Conservation (phyloP, 805 yeast species). For the Sungouiozyma ichnusensis region DNA sequence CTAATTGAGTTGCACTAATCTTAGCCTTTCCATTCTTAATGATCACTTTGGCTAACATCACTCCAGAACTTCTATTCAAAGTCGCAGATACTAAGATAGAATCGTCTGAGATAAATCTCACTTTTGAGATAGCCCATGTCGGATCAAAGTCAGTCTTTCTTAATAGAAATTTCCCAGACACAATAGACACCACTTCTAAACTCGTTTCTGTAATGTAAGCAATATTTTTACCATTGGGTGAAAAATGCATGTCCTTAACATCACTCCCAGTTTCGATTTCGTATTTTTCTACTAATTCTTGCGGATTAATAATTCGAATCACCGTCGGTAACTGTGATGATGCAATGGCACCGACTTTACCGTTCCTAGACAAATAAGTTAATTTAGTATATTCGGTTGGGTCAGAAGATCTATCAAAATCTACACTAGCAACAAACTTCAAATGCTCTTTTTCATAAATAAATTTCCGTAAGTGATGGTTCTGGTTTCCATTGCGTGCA, state of each 20-base stretch:
- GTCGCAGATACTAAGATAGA: slow-evolving; percentile 37
- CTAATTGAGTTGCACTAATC: slow-evolving; percentile 4
- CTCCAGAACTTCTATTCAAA: slow-evolving; percentile 32
- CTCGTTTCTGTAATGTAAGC: slow-evolving; percentile 49
- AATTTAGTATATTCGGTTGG: slow-evolving; percentile 49
- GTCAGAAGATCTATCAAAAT: slow-evolving; percentile 38
- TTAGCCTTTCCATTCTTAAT: slow-evolving; percentile 19
- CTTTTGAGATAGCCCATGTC: slow-evolving; percentile 26
- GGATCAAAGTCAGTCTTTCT: slow-evolving; percentile 30
- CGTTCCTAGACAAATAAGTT: slow-evolving; percentile 47
- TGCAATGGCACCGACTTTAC: slow-evolving; percentile 55
- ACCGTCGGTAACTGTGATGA: slow-evolving; percentile 57
- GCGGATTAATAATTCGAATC: slow-evolving; percentile 50
- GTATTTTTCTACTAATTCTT: slow-evolving; percentile 41
- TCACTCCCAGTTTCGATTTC: slow-evolving; percentile 46
- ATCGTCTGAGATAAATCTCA: slow-evolving; percentile 28
- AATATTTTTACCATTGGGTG: slow-evolving; percentile 55
- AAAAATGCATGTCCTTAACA: slow-evolving; percentile 56
- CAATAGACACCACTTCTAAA: slow-evolving; percentile 36
- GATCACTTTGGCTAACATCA: slow-evolving; percentile 22
- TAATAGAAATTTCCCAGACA: slow-evolving; percentile 31
- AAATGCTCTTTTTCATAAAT: slow-evolving; percentile 50
- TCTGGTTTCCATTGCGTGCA: slow-evolving; percentile 45
- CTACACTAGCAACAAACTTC: slow-evolving; percentile 49
- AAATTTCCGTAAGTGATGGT: slow-evolving; percentile 65